phyloP scores from a whole-genome alignment of 2,329 filamentous ascomycete genomes.

The Keithomyces neogunnii region DNA sequence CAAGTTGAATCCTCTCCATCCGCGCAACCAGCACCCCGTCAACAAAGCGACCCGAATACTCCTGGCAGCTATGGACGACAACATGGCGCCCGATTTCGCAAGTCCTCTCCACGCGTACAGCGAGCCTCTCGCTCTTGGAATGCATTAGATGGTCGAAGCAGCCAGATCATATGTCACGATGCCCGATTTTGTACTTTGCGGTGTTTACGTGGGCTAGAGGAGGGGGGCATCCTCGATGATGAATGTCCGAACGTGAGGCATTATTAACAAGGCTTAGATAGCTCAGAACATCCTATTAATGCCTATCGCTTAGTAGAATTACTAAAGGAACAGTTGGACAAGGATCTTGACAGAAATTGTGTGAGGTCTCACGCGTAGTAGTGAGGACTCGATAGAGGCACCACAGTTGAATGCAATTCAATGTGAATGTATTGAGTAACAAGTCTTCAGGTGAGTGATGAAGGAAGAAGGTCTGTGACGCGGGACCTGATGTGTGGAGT shows the following conservation, averaged over 20 bases:
- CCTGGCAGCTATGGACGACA: no score
- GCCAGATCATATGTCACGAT: not conserved
- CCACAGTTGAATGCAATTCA: no score
- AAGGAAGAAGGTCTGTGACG: no score
- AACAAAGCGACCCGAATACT: no score
- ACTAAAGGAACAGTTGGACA: slow-evolving; percentile 2
- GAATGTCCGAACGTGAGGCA: slow-evolving; percentile 1
- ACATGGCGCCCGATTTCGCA: not conserved
- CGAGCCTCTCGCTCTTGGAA: not conserved
- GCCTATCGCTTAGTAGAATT: not conserved
- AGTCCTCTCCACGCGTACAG: not conserved
- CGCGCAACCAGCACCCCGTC: not conserved
- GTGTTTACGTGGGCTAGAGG: not conserved
- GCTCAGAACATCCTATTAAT: not conserved
- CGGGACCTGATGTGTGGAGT: no score
- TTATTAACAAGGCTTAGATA: not conserved
- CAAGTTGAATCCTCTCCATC: not conserved
- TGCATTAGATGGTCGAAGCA: not conserved
- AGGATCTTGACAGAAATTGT: slow-evolving; percentile 1
- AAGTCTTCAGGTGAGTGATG: no score
- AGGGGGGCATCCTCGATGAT: not conserved
- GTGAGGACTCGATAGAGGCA: no score
- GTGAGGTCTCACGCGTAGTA: no score
- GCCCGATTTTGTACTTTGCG: not conserved
- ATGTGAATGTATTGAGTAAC: no score